Percentiles rank a stretch among this genome's conserved stretches.
phyloP scores from a whole-genome alignment of 1,284 basidiomycete species.

The Pterulicium gracile region DNA sequence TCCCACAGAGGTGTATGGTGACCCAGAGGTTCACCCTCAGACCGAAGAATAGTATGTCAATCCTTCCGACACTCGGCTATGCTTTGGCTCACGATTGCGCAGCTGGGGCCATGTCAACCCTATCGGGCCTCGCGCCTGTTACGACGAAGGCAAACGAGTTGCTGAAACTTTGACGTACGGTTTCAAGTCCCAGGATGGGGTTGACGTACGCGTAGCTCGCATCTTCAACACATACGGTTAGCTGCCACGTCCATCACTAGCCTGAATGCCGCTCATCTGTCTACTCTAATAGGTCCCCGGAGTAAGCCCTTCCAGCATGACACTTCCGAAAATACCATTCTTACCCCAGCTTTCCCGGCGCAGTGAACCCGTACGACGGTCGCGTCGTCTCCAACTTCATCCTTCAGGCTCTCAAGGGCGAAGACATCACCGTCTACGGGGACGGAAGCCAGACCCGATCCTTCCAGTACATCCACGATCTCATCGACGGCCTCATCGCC shows the following conservation, averaged over 20 bases:
- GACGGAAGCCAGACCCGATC: slow-evolving; percentile 94
- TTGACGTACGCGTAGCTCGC: slow-evolving; percentile 91
- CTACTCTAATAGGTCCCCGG: slow-evolving; percentile 21
- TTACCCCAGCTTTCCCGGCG: too few species aligned
- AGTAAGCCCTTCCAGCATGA: too few species aligned
- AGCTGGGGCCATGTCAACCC: slow-evolving; percentile 99
- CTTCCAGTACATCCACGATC: slow-evolving; percentile 88
- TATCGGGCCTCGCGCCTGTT: slow-evolving; percentile 94
- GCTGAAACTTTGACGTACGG: slow-evolving; percentile 94
- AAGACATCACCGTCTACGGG: slow-evolving; percentile 96
- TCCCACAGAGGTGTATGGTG: slow-evolving; percentile 83
- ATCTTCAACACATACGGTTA: slow-evolving; percentile 85
- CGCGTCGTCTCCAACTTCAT: slow-evolving; percentile 98
- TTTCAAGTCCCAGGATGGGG: slow-evolving; percentile 87
- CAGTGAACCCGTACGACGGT: slow-evolving; percentile 96
- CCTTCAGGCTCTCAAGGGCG: slow-evolving; percentile 88
- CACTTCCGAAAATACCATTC: slow-evolving; percentile 13
- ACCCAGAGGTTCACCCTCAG: slow-evolving; percentile 95
- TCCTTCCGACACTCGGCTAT: slow-evolving; percentile 6
- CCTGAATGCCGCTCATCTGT: neutral
- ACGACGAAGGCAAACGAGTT: slow-evolving; percentile 96
- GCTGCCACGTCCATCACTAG: neutral
- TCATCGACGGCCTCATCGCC: slow-evolving; percentile 76
- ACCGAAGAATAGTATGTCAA: slow-evolving; percentile 78
- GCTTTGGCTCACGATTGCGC: slow-evolving; percentile 6